Evolutionary conservation across 2,329 filamentous ascomycete genomes (phyloP).

Genomic region (Colletotrichum graminicola): DNA sequence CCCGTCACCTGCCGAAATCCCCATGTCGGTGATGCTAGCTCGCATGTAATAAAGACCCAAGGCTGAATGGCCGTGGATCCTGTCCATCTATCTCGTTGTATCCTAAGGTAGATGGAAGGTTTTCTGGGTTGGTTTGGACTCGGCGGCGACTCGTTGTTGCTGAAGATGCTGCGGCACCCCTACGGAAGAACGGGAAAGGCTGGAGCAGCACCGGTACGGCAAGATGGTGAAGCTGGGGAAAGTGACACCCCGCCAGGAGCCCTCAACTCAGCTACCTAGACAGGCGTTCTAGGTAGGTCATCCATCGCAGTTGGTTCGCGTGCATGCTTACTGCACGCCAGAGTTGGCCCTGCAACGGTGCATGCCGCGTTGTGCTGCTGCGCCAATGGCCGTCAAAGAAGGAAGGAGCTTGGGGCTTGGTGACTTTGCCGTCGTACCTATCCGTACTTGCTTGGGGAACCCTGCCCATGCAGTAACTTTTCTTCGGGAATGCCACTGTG

Average conservation of each 20-base stretch:
- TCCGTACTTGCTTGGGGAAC: neutral
- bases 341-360: neutral
- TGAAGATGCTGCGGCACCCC: neutral
- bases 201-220: neutral
- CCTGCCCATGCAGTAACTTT: neutral
- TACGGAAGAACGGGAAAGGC: neutral
- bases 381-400: too few relatives aligned
- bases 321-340: neutral
- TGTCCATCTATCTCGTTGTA: slow-evolving; percentile 10
- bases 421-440: too few relatives aligned
- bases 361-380: too few relatives aligned
- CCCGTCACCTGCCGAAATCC: neutral
- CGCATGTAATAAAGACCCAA: neutral
- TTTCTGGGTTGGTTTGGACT: neutral
- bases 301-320: neutral
- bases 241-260: neutral
- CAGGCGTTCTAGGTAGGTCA: neutral
- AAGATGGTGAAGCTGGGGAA: neutral
- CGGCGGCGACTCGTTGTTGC: neutral
- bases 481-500: neutral
- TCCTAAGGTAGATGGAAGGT: neutral
- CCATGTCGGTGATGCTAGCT: neutral
- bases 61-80: neutral
- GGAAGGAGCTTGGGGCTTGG: too few relatives aligned
- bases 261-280: too few relatives aligned